Evolutionary conservation across 129 eudicot genomes (phyloP).

Genomic region (Deinandra increscens): DNA sequence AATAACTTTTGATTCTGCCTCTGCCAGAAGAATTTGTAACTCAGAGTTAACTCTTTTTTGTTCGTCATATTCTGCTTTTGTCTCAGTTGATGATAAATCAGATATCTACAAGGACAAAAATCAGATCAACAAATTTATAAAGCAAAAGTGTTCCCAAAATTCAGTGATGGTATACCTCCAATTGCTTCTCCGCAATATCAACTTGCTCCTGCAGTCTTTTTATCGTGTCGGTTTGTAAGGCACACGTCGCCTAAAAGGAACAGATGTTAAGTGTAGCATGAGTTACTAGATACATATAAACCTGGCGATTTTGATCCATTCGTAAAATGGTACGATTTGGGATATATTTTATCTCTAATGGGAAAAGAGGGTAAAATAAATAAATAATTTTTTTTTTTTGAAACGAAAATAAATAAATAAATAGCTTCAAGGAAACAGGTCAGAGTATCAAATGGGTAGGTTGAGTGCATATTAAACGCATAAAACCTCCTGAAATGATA

Average conservation of each 20-base stretch:
- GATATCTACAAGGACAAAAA: slow-evolving; percentile 49
- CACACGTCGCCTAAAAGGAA: slow-evolving; percentile 54
- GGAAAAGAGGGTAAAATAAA: neutral
- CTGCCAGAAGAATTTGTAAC: slow-evolving; percentile 61
- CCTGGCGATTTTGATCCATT: neutral
- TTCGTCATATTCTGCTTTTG: slow-evolving; percentile 69
- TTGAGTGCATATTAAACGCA: neutral
- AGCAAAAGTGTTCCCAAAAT: slow-evolving; percentile 14
- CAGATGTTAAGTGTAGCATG: neutral
- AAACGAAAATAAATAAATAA: neutral
- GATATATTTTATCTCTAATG: neutral
- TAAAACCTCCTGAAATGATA: neutral
- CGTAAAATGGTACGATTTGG: neutral
- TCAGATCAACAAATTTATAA: slow-evolving; percentile 8
- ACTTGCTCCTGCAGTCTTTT: slow-evolving; percentile 63
- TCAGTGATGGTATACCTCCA: slow-evolving; percentile 51
- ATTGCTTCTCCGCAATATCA: slow-evolving; percentile 62
- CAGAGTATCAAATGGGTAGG: neutral
- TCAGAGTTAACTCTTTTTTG: slow-evolving; percentile 52
- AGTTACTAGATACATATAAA: neutral
- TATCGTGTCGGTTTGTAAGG: slow-evolving; percentile 62
- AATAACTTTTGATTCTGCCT: slow-evolving; percentile 74
- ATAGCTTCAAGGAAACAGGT: neutral
- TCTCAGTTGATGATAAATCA: slow-evolving; percentile 63
- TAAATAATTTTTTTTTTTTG: too few relatives aligned